Evolutionary conservation across 352 stramenopile genomes (phyloP), one percentile per base, ranked within the genome.

Genomic region (Phytophthora quininea): DNA sequence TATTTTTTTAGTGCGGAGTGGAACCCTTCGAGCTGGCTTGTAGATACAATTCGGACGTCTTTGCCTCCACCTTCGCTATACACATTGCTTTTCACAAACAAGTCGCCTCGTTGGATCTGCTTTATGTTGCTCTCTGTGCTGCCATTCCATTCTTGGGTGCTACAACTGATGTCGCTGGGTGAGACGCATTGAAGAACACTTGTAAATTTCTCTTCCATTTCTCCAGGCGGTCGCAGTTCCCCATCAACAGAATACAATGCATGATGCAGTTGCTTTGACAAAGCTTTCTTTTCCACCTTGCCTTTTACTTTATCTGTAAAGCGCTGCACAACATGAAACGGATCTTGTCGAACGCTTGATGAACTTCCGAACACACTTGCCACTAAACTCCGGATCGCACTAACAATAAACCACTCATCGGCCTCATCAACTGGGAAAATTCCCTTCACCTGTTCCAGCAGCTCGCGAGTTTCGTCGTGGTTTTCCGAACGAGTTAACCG

Each of bases 241-340:
- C 46, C 51, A 54, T 54, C 31, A 5, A 60, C 32, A 24, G 10
- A n/a, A 4, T 67, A 56, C 11, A 67, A 4, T 19, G 33, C 32
- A 8, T 43, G 15, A 12, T 45, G 40, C 2, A 67, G 4, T 15
- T 56, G 29, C 33, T 57, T 54, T 32, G 11, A 24, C 0, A 61
- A 30, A 0, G 7, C 6, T n/a, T 61, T 67, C 33, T 14, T 33
- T 1, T 3, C 15, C 1, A 5, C 9, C 19, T 58, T 67, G 4
- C 61, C 24, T 33, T 67, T 67, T 4, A 60, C 32, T 27, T 67
- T 61, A 24, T 62, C 60, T 45, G 51, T 45, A 29, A 67, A 67
- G 1, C 58, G 12, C 40, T 65, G 58, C 3, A 48, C 12, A 5
- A 65, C 48, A 11, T 65, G 58, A 58, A 65, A 65, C n/a, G 38